These are phyloP conservation scores for Apiotrichum sp. DNA, from an alignment of 1,284 basidiomycete genomes.

Conservation along the genomic window DNA sequence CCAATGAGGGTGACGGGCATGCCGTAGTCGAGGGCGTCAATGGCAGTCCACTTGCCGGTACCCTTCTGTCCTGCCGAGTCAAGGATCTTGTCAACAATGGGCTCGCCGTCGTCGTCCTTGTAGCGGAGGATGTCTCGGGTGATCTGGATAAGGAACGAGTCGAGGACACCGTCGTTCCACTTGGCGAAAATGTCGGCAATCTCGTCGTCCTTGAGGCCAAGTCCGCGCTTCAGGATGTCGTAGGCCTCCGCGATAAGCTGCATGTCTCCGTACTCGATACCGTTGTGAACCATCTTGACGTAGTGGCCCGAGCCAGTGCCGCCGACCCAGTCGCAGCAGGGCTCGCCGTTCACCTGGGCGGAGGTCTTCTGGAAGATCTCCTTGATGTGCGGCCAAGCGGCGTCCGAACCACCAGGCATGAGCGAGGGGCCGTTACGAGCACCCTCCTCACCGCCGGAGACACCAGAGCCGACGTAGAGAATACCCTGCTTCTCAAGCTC, in stretches of 20 bases:
- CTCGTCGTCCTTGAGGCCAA: slow-evolving; percentile 75
- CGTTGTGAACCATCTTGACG: slow-evolving; percentile 55
- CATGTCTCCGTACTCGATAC: slow-evolving; percentile 99
- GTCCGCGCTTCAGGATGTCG: slow-evolving; percentile 95
- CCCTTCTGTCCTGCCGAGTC: slow-evolving; percentile 98
- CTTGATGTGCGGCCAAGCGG: slow-evolving; percentile 95
- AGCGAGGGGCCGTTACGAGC: slow-evolving; percentile 95
- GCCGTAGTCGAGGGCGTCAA: slow-evolving; percentile 94
- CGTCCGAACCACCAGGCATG: slow-evolving; percentile 95
- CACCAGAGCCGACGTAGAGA: slow-evolving; percentile 96
- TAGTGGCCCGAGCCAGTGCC: slow-evolving; percentile 98
- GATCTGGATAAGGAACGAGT: slow-evolving; percentile 99
- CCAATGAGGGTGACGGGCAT: slow-evolving; percentile 95
- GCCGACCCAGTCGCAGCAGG: slow-evolving; percentile 99
- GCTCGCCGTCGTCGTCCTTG: slow-evolving; percentile 84
- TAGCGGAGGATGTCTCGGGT: slow-evolving; percentile 90
- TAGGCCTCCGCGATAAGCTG: slow-evolving; percentile 98
- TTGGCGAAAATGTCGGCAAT: slow-evolving; percentile 81
- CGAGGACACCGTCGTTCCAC: slow-evolving; percentile 99
- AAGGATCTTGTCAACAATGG: slow-evolving; percentile 88
- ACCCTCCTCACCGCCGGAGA: slow-evolving; percentile 99
- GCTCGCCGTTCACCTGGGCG: slow-evolving; percentile 90
- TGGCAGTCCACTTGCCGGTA: slow-evolving; percentile 99
- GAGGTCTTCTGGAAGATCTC: slow-evolving; percentile 98
- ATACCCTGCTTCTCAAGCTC: slow-evolving; percentile 92